Conservation (phyloP, 2,329 filamentous ascomycete species). For the Aureobasidium subglaciale region DNA sequence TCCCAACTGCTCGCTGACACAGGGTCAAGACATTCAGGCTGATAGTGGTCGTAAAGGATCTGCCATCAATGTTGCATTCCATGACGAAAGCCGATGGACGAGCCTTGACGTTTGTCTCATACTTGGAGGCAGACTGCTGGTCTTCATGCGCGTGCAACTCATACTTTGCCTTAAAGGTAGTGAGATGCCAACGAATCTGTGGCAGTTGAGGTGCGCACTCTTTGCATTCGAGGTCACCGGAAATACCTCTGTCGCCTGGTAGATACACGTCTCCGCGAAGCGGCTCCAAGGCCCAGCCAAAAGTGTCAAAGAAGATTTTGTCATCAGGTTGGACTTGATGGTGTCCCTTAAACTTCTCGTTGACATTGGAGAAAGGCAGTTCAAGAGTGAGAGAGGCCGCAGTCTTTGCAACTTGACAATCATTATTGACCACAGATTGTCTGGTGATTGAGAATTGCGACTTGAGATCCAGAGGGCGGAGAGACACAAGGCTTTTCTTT, state of each 20-base stretch:
- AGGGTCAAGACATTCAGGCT: constrained; percentile 25
- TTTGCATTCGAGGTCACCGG: constrained; percentile 10
- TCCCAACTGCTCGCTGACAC: constrained; percentile 25
- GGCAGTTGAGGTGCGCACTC: constrained; percentile 35
- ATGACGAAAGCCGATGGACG: constrained; percentile 32
- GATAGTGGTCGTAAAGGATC: constrained; percentile 14
- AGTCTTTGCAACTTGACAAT: not conserved
- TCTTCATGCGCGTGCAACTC: constrained; percentile 44
- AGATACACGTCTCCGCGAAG: constrained; percentile 3
- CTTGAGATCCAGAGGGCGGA: not conserved
- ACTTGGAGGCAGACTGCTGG: constrained; percentile 41
- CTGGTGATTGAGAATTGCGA: not conserved
- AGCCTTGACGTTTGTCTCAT: constrained; percentile 46
- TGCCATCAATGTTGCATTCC: not conserved
- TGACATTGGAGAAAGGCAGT: not conserved
- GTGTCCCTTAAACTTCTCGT: not conserved
- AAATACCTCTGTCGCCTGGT: not conserved
- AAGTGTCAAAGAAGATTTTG: constrained; percentile 24
- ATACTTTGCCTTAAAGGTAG: not conserved
- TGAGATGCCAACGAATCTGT: constrained; percentile 31
- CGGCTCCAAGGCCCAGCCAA: constrained; percentile 26
- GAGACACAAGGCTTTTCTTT: not conserved
- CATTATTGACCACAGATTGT: not conserved
- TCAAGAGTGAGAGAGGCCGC: not conserved
- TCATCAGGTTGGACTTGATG: constrained; percentile 17